Evolutionary conservation across 805 yeast genomes (phyloP).

Genomic region (Starmerella gropengiesseri): DNA sequence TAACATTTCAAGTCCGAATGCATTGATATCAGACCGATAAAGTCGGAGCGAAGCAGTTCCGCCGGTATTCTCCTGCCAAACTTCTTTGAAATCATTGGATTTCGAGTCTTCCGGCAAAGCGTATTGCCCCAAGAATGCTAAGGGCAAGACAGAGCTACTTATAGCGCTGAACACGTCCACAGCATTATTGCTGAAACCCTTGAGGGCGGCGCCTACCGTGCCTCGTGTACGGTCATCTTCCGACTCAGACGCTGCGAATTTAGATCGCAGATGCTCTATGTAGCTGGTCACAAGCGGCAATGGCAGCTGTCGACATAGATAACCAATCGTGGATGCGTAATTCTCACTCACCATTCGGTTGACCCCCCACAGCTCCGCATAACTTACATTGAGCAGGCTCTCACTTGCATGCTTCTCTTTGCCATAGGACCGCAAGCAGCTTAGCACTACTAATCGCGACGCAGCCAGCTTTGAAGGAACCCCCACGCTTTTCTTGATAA

Average conservation of each 20-base stretch:
- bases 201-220: constrained; percentile 39
- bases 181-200: constrained; percentile 44
- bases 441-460: constrained; percentile 54
- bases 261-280: constrained; percentile 38
- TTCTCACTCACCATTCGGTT: constrained; percentile 64
- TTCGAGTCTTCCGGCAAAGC: constrained; percentile 39
- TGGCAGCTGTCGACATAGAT: constrained; percentile 54
- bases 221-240: constrained; percentile 6
- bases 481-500: constrained; percentile 67
- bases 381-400: constrained; percentile 43
- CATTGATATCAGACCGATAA: constrained; percentile 58
- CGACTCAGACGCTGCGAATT: constrained; percentile 39
- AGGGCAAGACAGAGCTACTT: constrained; percentile 58
- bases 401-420: constrained; percentile 46
- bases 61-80: constrained; percentile 75
- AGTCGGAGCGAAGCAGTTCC: constrained; percentile 58
- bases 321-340: constrained; percentile 72
- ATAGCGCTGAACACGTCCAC: constrained; percentile 54
- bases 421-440: constrained; percentile 41
- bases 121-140: constrained; percentile 66
- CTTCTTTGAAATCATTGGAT: constrained; percentile 41
- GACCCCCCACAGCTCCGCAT: constrained; percentile 51
- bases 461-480: constrained; percentile 86
- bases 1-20: constrained; percentile 40
- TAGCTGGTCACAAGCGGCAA: constrained; percentile 44